A percentile compares a stretch with the other conserved stretches of the same genome.
Conservation (phyloP, 1,284 basidiomycete genomes). For the Moniliella sp. region DNA sequence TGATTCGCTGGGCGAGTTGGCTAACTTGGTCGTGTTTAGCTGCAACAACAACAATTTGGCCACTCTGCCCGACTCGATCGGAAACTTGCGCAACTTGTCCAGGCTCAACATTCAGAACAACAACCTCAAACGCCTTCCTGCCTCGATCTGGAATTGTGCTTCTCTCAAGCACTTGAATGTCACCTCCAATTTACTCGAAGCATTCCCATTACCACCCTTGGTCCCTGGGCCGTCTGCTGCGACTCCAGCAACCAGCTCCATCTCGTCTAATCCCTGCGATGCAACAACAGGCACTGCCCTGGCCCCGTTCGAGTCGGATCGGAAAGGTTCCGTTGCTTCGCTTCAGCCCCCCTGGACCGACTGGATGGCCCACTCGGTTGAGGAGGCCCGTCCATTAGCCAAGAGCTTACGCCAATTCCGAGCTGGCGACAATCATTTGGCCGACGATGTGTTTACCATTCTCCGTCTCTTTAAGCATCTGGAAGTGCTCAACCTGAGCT, state of each 20-base stretch:
- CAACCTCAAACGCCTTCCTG: conserved; percentile 56
- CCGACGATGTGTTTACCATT: conserved; percentile 59
- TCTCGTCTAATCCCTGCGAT: too few species aligned
- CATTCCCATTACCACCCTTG: conserved; percentile 48
- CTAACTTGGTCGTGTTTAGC: conserved; percentile 50
- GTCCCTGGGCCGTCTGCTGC: too few species aligned
- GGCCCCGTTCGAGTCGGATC: too few species aligned
- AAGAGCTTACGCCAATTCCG: conserved; percentile 55
- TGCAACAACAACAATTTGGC: conserved; percentile 75
- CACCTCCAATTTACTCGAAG: conserved; percentile 67
- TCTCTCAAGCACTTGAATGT: conserved; percentile 57
- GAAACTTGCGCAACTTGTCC: conserved; percentile 54
- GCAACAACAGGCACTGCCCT: too few species aligned
- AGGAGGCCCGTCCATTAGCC: conserved; percentile 46
- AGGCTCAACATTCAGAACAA: conserved; percentile 75
- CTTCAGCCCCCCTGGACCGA: conserved; percentile 4
- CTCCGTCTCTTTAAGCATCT: conserved; percentile 44
- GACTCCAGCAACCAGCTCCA: not conserved
- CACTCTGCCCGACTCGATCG: conserved; percentile 55
- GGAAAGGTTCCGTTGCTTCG: conserved; percentile 26
- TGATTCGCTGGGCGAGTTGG: conserved; percentile 53
- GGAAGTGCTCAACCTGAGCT: conserved; percentile 66
- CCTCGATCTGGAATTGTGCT: conserved; percentile 61
- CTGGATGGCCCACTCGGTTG: conserved; percentile 6
- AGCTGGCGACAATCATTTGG: conserved; percentile 69